A percentile compares a stretch with the other conserved stretches of the same genome.
Conservation (phyloP, 1,284 basidiomycete species). For the Ceratobasidium sp. region DNA sequence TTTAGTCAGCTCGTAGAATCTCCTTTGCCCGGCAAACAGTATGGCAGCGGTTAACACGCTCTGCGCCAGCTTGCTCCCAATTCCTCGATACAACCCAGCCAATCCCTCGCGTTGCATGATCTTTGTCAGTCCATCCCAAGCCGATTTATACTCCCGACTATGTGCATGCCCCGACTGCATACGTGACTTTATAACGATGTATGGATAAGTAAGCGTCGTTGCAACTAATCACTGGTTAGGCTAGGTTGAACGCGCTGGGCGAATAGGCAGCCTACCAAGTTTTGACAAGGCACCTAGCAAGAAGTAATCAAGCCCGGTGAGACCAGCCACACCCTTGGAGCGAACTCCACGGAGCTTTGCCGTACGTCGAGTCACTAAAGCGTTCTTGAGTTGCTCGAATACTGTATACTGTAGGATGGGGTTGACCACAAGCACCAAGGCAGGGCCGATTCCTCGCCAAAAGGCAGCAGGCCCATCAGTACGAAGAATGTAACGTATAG, state of each 20-base stretch:
- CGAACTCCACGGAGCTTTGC: slow-evolving; percentile 58
- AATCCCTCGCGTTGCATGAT: slow-evolving; percentile 81
- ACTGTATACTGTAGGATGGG: slow-evolving; percentile 90
- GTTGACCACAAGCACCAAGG: slow-evolving; percentile 91
- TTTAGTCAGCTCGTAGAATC: slow-evolving; percentile 53
- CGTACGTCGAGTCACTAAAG: slow-evolving; percentile 66
- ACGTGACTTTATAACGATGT: slow-evolving; percentile 85
- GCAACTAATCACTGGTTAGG: slow-evolving; percentile 59
- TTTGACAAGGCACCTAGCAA: slow-evolving; percentile 87
- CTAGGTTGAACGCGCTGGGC: slow-evolving; percentile 18
- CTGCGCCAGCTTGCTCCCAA: slow-evolving; percentile 84
- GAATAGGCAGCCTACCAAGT: slow-evolving; percentile 59
- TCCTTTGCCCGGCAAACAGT: slow-evolving; percentile 82
- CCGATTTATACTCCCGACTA: slow-evolving; percentile 71
- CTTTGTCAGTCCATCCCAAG: slow-evolving; percentile 69
- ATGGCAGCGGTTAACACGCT: slow-evolving; percentile 91
- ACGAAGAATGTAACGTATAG: slow-evolving; percentile 73
- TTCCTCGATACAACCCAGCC: slow-evolving; percentile 82
- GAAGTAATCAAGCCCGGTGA: slow-evolving; percentile 89
- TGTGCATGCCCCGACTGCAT: slow-evolving; percentile 75
- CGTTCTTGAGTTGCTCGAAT: slow-evolving; percentile 88
- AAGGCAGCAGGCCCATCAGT: slow-evolving; percentile 83
- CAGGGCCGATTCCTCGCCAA: slow-evolving; percentile 96
- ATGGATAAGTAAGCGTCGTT: slow-evolving; percentile 76
- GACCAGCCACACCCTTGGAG: slow-evolving; percentile 48